Percentiles rank a stretch among this genome's conserved stretches.
Conservation (phyloP, 192 early-diverging fungal species). For the Paraglomus brasilianum region DNA sequence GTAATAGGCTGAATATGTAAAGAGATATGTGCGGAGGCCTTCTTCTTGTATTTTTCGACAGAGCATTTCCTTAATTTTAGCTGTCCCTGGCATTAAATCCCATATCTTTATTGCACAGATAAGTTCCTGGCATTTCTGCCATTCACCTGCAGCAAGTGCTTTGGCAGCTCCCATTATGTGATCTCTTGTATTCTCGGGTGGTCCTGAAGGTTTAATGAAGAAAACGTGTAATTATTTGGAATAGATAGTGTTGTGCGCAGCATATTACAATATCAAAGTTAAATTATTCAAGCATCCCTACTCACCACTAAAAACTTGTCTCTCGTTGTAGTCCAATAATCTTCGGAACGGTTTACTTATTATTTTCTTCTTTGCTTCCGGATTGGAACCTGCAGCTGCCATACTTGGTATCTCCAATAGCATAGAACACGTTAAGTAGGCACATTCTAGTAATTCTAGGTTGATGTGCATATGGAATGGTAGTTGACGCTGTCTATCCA, state of each 20-base stretch:
- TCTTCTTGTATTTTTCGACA: constrained; percentile 90
- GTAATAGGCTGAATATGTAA: constrained; percentile 89
- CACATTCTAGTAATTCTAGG: constrained; percentile 96
- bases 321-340: constrained; percentile 92
- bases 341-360: constrained; percentile 91
- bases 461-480: constrained; percentile 99
- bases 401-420: constrained; percentile 96
- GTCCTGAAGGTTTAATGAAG: constrained; percentile 36
- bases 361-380: constrained; percentile 62
- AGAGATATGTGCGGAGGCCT: constrained; percentile 94
- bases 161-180: constrained; percentile 97
- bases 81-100: constrained; percentile 82
- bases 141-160: constrained; percentile 89
- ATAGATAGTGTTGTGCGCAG: background rate
- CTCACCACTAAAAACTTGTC: constrained; percentile 87
- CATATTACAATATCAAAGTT: background rate
- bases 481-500: constrained; percentile 93
- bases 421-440: constrained; percentile 94
- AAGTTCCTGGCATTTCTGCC: constrained; percentile 81
- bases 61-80: constrained; percentile 91
- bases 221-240: background rate
- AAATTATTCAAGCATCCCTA: background rate
- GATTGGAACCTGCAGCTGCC: constrained; percentile 69
- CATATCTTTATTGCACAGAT: constrained; percentile 95
- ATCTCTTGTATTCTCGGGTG: constrained; percentile 98